Percentiles rank a stretch among this genome's conserved stretches.
phyloP scores from a whole-genome alignment of 768 basidiomycete genomes.

The Chalciporus chontae region DNA sequence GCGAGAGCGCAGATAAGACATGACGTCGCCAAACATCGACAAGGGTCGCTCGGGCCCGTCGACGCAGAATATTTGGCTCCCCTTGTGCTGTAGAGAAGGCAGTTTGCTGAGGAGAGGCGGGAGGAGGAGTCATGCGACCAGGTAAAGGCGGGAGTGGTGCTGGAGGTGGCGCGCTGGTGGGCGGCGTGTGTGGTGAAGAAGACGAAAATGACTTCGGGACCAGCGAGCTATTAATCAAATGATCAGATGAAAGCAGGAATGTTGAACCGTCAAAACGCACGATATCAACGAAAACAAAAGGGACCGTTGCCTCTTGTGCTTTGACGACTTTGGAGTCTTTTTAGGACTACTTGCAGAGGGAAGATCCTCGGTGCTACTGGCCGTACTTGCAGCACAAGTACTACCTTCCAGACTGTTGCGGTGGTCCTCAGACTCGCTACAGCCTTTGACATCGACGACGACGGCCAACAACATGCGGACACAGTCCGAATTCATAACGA shows the following conservation, averaged over 20 bases:
- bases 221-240: conserved; percentile 18
- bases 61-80: conserved; percentile 45
- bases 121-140: conserved; percentile 27
- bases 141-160: conserved; percentile 29
- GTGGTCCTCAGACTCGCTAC: conserved; percentile 34
- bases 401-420: conserved; percentile 31
- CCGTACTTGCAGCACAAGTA: conserved; percentile 18
- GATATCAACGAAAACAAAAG: conserved; percentile 67
- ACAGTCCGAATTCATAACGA: conserved; percentile 44
- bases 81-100: conserved; percentile 8
- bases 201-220: conserved; percentile 32
- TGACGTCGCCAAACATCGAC: conserved; percentile 65
- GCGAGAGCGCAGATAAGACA: conserved; percentile 50
- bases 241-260: conserved; percentile 7
- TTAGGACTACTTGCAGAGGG: conserved; percentile 16
- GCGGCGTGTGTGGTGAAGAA: conserved; percentile 15
- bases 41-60: conserved; percentile 61
- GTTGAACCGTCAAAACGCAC: conserved; percentile 28
- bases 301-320: conserved; percentile 70
- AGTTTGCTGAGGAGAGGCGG: conserved; percentile 18
- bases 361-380: conserved; percentile 16
- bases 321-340: conserved; percentile 34
- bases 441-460: conserved; percentile 48
- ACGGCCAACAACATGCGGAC: conserved; percentile 48
- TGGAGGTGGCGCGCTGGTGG: conserved; percentile 25